Conservation (phyloP, 108 stramenopile genomes). For the Discostella stelligeroides region DNA sequence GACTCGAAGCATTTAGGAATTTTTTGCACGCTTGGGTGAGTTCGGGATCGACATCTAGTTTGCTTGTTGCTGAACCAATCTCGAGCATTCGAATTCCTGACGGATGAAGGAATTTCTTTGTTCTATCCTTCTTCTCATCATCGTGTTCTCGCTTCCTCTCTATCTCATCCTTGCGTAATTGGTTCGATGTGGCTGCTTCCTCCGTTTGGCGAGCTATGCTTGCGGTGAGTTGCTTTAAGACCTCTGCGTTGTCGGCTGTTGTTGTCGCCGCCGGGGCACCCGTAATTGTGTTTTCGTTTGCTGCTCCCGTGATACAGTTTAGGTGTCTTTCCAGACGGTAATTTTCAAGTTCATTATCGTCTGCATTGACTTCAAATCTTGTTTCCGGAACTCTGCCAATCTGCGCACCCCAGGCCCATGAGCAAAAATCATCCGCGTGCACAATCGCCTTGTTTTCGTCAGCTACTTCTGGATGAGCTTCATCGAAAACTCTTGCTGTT, state of each 20-base stretch:
- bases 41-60: not conserved
- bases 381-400: not conserved
- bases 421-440: too few species aligned
- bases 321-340: not conserved
- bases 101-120: not conserved
- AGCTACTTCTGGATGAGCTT: not conserved
- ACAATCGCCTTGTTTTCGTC: not conserved
- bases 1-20: too few species aligned
- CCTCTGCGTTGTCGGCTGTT: too few species aligned
- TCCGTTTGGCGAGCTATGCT: too few species aligned
- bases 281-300: not conserved
- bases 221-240: too few species aligned
- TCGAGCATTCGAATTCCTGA: not conserved
- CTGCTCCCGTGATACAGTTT: not conserved
- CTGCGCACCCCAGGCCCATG: not conserved
- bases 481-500: constrained; percentile 4
- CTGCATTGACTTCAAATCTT: not conserved
- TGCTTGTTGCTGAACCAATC: not conserved
- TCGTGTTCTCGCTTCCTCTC: not conserved
- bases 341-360: not conserved
- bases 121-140: not conserved
- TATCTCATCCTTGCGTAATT: not conserved
- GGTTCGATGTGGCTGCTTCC: too few species aligned
- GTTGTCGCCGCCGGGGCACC: not conserved
- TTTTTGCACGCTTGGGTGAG: too few species aligned